Base-by-base conservation (phyloP, 805 yeast species). In the Saccharomycopsis malanga region DNA sequence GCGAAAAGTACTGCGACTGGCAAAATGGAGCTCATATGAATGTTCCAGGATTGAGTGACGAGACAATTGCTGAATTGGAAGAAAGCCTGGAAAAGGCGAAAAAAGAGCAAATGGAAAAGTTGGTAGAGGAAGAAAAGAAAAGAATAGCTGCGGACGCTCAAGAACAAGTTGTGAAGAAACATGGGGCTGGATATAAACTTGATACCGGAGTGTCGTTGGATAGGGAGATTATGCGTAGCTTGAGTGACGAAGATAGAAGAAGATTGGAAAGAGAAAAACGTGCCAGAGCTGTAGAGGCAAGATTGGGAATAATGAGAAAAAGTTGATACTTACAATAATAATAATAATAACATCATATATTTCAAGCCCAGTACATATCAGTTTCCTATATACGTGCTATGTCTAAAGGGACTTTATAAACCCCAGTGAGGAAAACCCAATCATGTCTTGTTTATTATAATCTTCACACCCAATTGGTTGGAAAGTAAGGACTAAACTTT, bases 261-360 rank as follows among this genome's bases (percentile, higher is more conserved):
- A 74, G 81, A 57, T 66, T 93, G 18, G 88, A 89, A 84, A 76
- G 98, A 51, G 98, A 93, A 58, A 89, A 89, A 58, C 72, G 98
- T 46, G 97, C 97, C 0, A 74, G 98, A 46, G 98, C 98, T 0
- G 97, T 95, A 0, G 98, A 93, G 61, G 95, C 91, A 0, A 72
- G 98, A 56, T 57, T 86, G 57, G 71, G 67, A 46, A 64, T 57
- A 49, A 53, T 42, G 55, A 34, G 34, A 32, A 43, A 18, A 35
- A 23, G 36, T 37, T 20, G 12, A n/a, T n/a, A 9, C 20, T 20
- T 12, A 38, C n/a, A n/a, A n/a, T n/a, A n/a, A n/a, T n/a, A n/a
- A n/a, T n/a, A n/a, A n/a, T n/a, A n/a, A n/a, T n/a, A n/a, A n/a
- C n/a, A n/a, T n/a, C n/a, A n/a, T n/a, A n/a, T n/a, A n/a, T n/a